These are phyloP conservation scores for Kodamaea sagamina DNA, from an alignment of 805 yeast genomes.

Conservation along the genomic window DNA sequence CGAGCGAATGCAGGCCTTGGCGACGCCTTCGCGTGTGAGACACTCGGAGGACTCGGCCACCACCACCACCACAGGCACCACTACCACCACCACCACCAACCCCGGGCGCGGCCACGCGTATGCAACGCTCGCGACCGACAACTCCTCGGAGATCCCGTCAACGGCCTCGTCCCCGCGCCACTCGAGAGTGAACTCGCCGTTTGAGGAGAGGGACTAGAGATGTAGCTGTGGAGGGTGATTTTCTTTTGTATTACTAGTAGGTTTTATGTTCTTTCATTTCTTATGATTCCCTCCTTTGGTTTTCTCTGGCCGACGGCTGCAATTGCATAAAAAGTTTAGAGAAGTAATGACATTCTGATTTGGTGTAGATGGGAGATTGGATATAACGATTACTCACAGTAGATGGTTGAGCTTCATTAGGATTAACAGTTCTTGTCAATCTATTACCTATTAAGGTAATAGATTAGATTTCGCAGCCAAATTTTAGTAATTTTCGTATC, in stretches of 20 bases:
- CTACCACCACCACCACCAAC: neutral
- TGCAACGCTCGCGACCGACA: conserved; percentile 2
- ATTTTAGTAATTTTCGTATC: no score
- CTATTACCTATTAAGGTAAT: no score
- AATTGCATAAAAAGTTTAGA: neutral
- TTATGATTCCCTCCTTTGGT: conserved; percentile 2
- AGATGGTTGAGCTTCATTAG: no score
- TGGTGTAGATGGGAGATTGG: no score
- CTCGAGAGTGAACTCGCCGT: conserved; percentile 6
- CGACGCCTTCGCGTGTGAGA: neutral
- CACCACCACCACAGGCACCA: neutral
- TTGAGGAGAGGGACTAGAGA: conserved; percentile 6
- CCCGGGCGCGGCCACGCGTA: conserved; percentile 4
- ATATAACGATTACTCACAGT: no score
- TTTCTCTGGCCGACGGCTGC: neutral
- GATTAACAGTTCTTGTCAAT: no score
- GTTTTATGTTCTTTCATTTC: conserved; percentile 3
- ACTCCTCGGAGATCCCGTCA: neutral
- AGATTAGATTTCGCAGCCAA: no score
- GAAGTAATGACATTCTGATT: neutral
- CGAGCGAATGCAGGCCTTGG: conserved; percentile 1
- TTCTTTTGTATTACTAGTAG: conserved; percentile 1
- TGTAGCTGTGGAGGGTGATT: conserved; percentile 2
- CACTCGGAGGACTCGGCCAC: neutral
- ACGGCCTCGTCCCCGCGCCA: conserved; percentile 1